phyloP scores from a whole-genome alignment of 2,329 filamentous ascomycete species.

The Ceratocystis ficicola region DNA sequence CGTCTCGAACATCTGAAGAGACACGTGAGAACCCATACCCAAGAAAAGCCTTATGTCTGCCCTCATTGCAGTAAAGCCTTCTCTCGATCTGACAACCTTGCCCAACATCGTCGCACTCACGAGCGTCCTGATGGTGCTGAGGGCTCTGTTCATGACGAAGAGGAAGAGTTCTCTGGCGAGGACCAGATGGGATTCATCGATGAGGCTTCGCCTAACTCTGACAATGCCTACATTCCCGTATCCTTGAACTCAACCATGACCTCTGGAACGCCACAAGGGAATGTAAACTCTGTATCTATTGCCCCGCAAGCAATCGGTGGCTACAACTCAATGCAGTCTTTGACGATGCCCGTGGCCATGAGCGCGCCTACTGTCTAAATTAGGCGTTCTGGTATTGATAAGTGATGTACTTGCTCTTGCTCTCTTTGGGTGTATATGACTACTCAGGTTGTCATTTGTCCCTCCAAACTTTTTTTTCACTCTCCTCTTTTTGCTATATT shows the following conservation, averaged over 20 bases:
- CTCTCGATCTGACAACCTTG: slow-evolving; percentile 95
- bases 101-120: slow-evolving; percentile 77
- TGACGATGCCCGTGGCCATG: slow-evolving; percentile 54
- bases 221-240: slow-evolving; percentile 47
- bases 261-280: neutral
- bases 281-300: slow-evolving; percentile 7
- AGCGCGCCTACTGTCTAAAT: slow-evolving; percentile 35
- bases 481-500: slow-evolving; percentile 24
- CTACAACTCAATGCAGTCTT: slow-evolving; percentile 48
- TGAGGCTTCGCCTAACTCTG: slow-evolving; percentile 62
- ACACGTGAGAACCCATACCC: slow-evolving; percentile 97
- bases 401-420: too few species aligned
- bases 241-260: slow-evolving; percentile 36
- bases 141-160: slow-evolving; percentile 55
- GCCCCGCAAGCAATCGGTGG: slow-evolving; percentile 28
- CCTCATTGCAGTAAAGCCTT: slow-evolving; percentile 98
- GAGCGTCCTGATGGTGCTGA: slow-evolving; percentile 53
- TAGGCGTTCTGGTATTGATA: neutral
- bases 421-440: too few species aligned
- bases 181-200: slow-evolving; percentile 72
- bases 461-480: slow-evolving; percentile 18
- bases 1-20: slow-evolving; percentile 97
- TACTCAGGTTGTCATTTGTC: neutral
- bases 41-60: slow-evolving; percentile 97
- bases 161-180: slow-evolving; percentile 71